phyloP scores from a whole-genome alignment of 805 yeast genomes.

The Spathaspora arborariae region DNA sequence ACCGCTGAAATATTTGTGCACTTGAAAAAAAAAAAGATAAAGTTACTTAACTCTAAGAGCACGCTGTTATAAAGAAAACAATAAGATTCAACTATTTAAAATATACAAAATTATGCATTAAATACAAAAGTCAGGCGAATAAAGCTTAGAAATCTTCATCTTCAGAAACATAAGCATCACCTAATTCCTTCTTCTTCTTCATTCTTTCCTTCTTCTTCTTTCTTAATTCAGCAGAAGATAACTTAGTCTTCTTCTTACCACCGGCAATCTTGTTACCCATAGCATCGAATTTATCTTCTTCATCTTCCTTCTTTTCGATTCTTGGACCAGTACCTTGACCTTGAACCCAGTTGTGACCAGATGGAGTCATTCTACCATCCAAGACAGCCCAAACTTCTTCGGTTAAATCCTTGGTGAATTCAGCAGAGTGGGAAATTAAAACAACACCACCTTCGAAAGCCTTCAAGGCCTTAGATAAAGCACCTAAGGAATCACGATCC shows the following conservation, averaged over 20 bases:
- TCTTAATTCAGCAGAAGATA: conserved; percentile 98
- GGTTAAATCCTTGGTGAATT: conserved; percentile 98
- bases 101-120: neutral
- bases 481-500: conserved; percentile 99
- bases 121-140: neutral
- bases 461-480: conserved; percentile 98
- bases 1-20: neutral
- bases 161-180: conserved; percentile 95
- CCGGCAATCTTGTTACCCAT: conserved; percentile 99
- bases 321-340: conserved; percentile 99
- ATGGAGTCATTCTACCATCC: conserved; percentile 98
- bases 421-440: conserved; percentile 99
- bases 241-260: conserved; percentile 94
- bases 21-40: no score
- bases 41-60: no score
- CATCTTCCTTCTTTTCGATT: conserved; percentile 95
- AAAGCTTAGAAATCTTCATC: conserved; percentile 49
- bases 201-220: conserved; percentile 99
- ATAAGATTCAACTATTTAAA: neutral
- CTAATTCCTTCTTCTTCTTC: conserved; percentile 99
- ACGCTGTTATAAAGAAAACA: neutral
- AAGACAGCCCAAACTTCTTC: conserved; percentile 99
- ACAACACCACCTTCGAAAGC: conserved; percentile 99
- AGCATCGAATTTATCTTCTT: conserved; percentile 98
- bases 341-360: conserved; percentile 99